Evolutionary conservation across 805 yeast genomes (phyloP), one percentile per base, ranked within the genome.

Genomic region (Debaryomyces prosopidis): DNA sequence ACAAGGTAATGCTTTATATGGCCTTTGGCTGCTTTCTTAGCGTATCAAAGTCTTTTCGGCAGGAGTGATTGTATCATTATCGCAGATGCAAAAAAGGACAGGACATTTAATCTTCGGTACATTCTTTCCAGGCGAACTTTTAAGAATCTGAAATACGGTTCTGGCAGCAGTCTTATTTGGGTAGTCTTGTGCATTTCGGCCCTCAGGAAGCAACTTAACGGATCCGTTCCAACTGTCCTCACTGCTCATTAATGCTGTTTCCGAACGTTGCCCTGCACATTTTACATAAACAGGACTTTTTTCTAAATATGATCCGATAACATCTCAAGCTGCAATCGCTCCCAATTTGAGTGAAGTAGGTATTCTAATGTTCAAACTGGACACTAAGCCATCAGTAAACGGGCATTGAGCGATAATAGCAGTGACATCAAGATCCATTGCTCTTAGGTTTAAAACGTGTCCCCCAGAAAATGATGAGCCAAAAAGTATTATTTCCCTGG

Each of bases 381-480:
- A 37, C 30, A 30, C n/a, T 6, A 37, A 14, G 11, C 40, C 40
- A 19, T 37, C 40, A 17, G 40, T 37, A 37, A 37, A 37, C 11
- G 40, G 40, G 16, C 40, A 23, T 12, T 37, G 40, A 14, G 40
- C 16, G 11, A 37, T 37, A 10, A 37, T 16, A 37, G 40, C 40
- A 17, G 28, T 5, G 11, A 37, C 19, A n/a, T 23, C 11, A 9
- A 17, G 5, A 23, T 37, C 40, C 31, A 16, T 37, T 4, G 31
- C 40, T 10, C 14, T 30, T 26, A 37, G 15, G 16, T 26, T 20
- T 23, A 37, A 19, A 19, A 18, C 31, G 15, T 37, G 40, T 5
- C 40, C 40, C 4, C 40, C 40, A 6, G 40, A 37, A 37, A 37
- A 37, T 19, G 40, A 37, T n/a, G 40, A 37, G 12, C 31, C 40